Conservation (phyloP, 257 asterid species). For the Knoxia roxburghii region DNA sequence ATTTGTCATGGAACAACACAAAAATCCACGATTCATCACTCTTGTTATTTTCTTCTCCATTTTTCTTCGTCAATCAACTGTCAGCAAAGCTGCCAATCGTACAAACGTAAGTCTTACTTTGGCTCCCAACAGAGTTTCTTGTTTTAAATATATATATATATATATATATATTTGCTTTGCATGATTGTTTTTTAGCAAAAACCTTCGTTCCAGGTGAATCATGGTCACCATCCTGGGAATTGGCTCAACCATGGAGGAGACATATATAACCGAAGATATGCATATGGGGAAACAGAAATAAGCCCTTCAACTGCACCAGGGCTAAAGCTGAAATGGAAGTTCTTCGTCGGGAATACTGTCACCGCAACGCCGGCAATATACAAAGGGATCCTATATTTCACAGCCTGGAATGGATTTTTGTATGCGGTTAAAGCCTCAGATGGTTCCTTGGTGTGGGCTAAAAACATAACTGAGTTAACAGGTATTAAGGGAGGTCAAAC, state of each 20-base stretch:
- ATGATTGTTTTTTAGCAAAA: too few relatives aligned
- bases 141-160: too few relatives aligned
- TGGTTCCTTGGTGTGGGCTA: not conserved
- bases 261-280: not conserved
- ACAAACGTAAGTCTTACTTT: too few relatives aligned
- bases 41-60: too few relatives aligned
- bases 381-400: not conserved
- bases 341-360: not conserved
- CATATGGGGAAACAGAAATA: not conserved
- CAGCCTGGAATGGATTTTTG: not conserved
- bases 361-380: not conserved
- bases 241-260: constrained; percentile 5
- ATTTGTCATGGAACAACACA: too few relatives aligned
- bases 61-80: too few relatives aligned
- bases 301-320: not conserved
- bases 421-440: not conserved
- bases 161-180: too few relatives aligned
- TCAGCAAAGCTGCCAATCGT: too few relatives aligned
- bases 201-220: too few relatives aligned
- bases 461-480: not conserved
- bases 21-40: too few relatives aligned
- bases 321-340: not conserved
- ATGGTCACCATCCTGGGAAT: not conserved
- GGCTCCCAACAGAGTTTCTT: too few relatives aligned
- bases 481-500: constrained; percentile 25